phyloP scores from a whole-genome alignment of 2,329 filamentous ascomycete genomes.

The Leptographium galeiforme region DNA sequence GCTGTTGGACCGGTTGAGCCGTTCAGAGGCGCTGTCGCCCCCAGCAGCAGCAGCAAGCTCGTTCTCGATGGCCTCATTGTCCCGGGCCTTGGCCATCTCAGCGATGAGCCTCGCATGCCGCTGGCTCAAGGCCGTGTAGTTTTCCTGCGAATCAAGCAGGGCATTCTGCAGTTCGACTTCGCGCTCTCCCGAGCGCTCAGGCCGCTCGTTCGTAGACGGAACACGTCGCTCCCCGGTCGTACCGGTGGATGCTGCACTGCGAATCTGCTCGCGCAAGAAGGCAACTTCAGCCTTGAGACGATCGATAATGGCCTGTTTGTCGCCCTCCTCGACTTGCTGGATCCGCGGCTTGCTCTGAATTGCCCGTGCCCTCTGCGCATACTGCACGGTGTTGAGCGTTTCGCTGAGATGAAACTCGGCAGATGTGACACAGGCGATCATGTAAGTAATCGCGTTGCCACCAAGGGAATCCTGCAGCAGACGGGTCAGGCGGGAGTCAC shows the following conservation, averaged over 20 bases:
- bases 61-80: constrained; percentile 50
- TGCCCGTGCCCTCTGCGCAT: constrained; percentile 86
- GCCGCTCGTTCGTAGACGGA: constrained; percentile 49
- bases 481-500: constrained; percentile 92
- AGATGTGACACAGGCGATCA: constrained; percentile 97
- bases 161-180: constrained; percentile 90
- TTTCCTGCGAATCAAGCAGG: constrained; percentile 83
- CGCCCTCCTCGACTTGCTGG: constrained; percentile 81
- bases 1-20: constrained; percentile 85
- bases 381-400: constrained; percentile 93
- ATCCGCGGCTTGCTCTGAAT: constrained; percentile 98
- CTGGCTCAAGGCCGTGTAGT: constrained; percentile 80
- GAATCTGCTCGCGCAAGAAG: constrained; percentile 87
- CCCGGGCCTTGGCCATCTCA: constrained; percentile 76
- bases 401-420: constrained; percentile 96
- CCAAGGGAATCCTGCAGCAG: constrained; percentile 92
- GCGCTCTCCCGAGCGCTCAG: constrained; percentile 68
- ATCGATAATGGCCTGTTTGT: constrained; percentile 90
- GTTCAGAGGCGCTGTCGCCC: constrained; percentile 70
- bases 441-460: constrained; percentile 95
- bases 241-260: constrained; percentile 53
- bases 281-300: constrained; percentile 85
- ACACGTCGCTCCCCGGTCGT: constrained; percentile 41
- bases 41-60: constrained; percentile 45
- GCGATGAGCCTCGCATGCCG: constrained; percentile 92